A percentile compares a stretch with the other conserved stretches of the same genome.
phyloP scores from a whole-genome alignment of 148 eudicot genomes.

The Dysphania ambrosioides region DNA sequence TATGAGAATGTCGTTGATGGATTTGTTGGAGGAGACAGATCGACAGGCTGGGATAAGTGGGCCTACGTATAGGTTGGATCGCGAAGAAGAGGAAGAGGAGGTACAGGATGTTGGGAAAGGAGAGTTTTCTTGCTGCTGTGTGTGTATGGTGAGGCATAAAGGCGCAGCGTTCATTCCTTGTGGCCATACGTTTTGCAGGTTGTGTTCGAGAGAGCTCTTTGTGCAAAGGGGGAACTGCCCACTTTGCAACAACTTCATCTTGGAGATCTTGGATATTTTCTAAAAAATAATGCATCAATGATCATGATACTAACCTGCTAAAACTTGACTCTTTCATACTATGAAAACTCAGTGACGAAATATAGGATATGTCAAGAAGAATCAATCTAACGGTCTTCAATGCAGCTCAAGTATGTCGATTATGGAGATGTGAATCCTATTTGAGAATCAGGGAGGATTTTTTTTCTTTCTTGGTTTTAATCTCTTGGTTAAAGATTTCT shows the following conservation, averaged over 20 bases:
- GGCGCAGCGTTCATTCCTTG: conserved; percentile 75
- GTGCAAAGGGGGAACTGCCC: conserved; percentile 81
- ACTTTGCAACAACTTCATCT: conserved; percentile 67
- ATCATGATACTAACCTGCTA: background rate
- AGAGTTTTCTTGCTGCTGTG: conserved; percentile 55
- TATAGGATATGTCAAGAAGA: background rate
- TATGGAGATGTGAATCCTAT: background rate
- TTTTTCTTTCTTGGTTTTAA: background rate
- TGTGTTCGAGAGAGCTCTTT: conserved; percentile 75
- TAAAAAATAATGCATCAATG: too few relatives aligned
- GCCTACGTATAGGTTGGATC: conserved; percentile 39
- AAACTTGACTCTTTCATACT: background rate
- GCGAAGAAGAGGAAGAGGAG: conserved; percentile 32
- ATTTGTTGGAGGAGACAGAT: conserved; percentile 75
- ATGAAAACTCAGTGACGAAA: background rate
- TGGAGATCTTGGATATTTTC: conserved; percentile 77
- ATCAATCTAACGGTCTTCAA: background rate
- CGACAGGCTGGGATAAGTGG: conserved; percentile 58
- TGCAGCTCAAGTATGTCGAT: conserved; percentile 10
- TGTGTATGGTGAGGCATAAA: conserved; percentile 87
- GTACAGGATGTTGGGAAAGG: conserved; percentile 26
- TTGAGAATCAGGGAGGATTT: conserved; percentile 1
- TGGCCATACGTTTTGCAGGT: conserved; percentile 86
- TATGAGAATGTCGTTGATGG: conserved; percentile 77
- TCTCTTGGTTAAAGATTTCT: conserved; percentile 13